Evolutionary conservation across 345 rosid species (phyloP).

Genomic region (Microcos paniculata): DNA sequence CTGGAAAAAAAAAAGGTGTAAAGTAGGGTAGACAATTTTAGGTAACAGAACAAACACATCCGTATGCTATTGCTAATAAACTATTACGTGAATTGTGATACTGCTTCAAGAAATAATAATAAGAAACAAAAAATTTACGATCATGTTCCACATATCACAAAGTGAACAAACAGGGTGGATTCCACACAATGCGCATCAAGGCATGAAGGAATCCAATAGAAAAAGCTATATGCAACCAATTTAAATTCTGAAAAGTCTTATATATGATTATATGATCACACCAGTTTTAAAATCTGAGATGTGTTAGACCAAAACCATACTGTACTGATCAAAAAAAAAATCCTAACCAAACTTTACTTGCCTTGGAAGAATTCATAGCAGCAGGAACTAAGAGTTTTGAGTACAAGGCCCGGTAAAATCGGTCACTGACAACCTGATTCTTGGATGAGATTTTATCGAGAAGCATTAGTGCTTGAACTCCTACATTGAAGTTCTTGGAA

Average conservation of each 20-base stretch:
- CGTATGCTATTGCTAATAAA: not conserved
- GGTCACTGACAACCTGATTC: slow-evolving; percentile 92
- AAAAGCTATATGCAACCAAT: not conserved
- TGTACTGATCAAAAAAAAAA: not conserved
- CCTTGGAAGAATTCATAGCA: slow-evolving; percentile 95
- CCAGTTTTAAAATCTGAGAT: not conserved
- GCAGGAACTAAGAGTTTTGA: slow-evolving; percentile 90
- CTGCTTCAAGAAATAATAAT: not conserved
- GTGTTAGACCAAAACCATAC: not conserved
- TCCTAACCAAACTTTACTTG: slow-evolving; percentile 30
- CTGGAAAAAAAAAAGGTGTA: slow-evolving; percentile 35
- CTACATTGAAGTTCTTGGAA: slow-evolving; percentile 89
- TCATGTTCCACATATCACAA: not conserved
- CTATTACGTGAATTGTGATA: not conserved
- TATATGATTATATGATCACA: not conserved
- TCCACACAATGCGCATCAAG: not conserved
- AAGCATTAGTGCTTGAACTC: slow-evolving; percentile 93
- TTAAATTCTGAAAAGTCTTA: not conserved
- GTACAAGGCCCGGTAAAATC: slow-evolving; percentile 92
- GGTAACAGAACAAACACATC: not conserved
- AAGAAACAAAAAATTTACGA: not conserved
- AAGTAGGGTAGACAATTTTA: not conserved
- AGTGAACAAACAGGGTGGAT: not conserved
- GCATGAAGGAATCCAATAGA: not conserved
- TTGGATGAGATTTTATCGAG: slow-evolving; percentile 94